Percentiles rank a stretch among this genome's conserved stretches.
phyloP scores from a whole-genome alignment of 2,329 filamentous ascomycete genomes.

The Botryosphaeria agaves region DNA sequence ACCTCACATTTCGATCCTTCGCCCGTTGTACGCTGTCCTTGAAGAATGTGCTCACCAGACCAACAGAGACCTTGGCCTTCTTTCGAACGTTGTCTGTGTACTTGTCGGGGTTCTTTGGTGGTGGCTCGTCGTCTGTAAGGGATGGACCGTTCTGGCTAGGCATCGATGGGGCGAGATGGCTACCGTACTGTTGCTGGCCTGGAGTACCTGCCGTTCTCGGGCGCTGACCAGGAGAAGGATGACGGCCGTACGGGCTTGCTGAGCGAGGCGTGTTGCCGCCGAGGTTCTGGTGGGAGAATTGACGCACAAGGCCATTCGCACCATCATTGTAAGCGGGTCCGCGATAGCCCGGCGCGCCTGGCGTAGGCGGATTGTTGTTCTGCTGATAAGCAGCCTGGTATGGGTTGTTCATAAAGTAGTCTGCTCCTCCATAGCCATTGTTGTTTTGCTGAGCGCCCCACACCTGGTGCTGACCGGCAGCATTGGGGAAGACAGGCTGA shows the following conservation, averaged over 20 bases:
- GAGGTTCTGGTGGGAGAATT: conserved; percentile 93
- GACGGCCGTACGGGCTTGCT: conserved; percentile 48
- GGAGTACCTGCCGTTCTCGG: conserved; percentile 68
- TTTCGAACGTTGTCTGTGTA: conserved; percentile 80
- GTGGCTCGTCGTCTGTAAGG: conserved; percentile 47
- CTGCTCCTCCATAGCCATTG: conserved; percentile 21
- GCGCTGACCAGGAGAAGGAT: conserved; percentile 49
- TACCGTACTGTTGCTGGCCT: conserved; percentile 40
- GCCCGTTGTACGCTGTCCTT: conserved; percentile 96
- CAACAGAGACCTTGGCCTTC: conserved; percentile 45
- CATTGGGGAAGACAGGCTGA: conserved; percentile 60
- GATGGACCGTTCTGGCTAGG: conserved; percentile 25
- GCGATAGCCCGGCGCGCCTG: conserved; percentile 37
- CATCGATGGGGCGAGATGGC: conserved; percentile 50
- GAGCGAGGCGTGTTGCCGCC: conserved; percentile 48
- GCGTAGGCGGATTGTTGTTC: conserved; percentile 33
- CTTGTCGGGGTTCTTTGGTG: conserved; percentile 63
- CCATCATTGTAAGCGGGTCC: conserved; percentile 55
- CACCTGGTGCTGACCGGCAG: conserved; percentile 42
- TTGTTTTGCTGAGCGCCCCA: conserved; percentile 31
- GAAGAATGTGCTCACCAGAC: conserved; percentile 66
- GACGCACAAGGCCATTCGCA: conserved; percentile 81
- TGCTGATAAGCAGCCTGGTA: conserved; percentile 28
- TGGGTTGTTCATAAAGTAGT: conserved; percentile 34
- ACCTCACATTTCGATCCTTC: conserved; percentile 89